Evolutionary conservation across 2,329 filamentous ascomycete species (phyloP).

Genomic region (Claviceps quebecensis): DNA sequence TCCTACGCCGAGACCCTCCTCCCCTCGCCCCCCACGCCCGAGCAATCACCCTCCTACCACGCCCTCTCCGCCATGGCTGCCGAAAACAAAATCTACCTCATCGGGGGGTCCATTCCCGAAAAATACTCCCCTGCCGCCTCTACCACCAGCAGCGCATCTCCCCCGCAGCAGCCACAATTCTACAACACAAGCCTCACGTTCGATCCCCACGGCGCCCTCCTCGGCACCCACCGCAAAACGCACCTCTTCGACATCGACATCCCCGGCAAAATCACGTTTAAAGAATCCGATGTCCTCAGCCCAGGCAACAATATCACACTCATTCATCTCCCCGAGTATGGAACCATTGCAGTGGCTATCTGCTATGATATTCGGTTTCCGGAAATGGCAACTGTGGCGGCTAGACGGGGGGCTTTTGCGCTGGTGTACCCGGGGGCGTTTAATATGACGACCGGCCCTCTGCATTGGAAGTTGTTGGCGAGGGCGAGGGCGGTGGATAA

Average conservation of each 20-base stretch:
- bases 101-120: slow-evolving; percentile 91
- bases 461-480: slow-evolving; percentile 82
- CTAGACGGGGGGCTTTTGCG: slow-evolving; percentile 72
- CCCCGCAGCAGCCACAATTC: slow-evolving; percentile 35
- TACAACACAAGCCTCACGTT: slow-evolving; percentile 91
- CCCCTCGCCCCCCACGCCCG: slow-evolving; percentile 56
- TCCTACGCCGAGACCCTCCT: slow-evolving; percentile 80
- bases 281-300: slow-evolving; percentile 76
- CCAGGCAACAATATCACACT: slow-evolving; percentile 77
- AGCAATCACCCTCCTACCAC: slow-evolving; percentile 71
- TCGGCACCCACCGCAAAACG: slow-evolving; percentile 85
- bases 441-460: slow-evolving; percentile 79
- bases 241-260: slow-evolving; percentile 98
- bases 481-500: slow-evolving; percentile 82
- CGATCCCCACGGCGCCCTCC: slow-evolving; percentile 57
- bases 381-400: slow-evolving; percentile 79
- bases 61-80: slow-evolving; percentile 67
- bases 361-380: slow-evolving; percentile 98
- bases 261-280: slow-evolving; percentile 83
- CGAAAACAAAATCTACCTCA: slow-evolving; percentile 65
- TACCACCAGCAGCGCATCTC: not conserved
- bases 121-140: slow-evolving; percentile 19
- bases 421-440: slow-evolving; percentile 94
- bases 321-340: slow-evolving; percentile 77
- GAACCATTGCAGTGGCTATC: slow-evolving; percentile 75